Conservation (phyloP, 345 rosid genomes). For the Murraya paniculata region DNA sequence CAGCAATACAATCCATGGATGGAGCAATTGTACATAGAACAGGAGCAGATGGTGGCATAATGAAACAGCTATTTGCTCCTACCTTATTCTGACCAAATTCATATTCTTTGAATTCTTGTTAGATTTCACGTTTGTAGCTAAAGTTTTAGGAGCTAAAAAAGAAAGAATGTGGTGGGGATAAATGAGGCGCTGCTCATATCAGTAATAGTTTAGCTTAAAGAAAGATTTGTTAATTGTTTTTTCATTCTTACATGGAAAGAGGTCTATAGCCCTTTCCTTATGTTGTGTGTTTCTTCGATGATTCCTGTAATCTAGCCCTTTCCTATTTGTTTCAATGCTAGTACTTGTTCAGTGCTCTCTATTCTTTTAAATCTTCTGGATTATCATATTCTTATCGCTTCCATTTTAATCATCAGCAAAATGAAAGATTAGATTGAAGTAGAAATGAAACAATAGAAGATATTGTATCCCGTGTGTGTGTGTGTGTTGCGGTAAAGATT, state of each 20-base stretch:
- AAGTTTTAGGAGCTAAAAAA: not conserved
- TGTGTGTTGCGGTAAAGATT: too few species aligned
- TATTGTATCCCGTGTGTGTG: not conserved
- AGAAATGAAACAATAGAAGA: not conserved
- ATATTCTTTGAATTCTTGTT: constrained; percentile 22
- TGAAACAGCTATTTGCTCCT: constrained; percentile 15
- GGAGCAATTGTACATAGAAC: constrained; percentile 89
- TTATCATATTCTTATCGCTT: not conserved
- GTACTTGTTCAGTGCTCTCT: not conserved
- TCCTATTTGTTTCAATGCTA: not conserved
- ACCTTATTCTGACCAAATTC: constrained; percentile 20
- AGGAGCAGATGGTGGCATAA: constrained; percentile 91
- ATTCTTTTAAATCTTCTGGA: not conserved
- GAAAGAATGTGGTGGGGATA: constrained; percentile 8
- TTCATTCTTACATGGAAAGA: constrained; percentile 14
- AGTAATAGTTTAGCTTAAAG: not conserved
- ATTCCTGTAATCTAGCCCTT: constrained; percentile 12
- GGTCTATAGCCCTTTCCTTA: not conserved
- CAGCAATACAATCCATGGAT: constrained; percentile 53
- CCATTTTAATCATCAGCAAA: not conserved
- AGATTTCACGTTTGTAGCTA: constrained; percentile 17
- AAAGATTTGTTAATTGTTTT: constrained; percentile 25
- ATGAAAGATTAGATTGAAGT: not conserved
- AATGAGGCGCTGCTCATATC: constrained; percentile 18
- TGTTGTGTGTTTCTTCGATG: constrained; percentile 5